Conservation (phyloP, 306 rosid species). For the Fragaria nilgerrensis region DNA sequence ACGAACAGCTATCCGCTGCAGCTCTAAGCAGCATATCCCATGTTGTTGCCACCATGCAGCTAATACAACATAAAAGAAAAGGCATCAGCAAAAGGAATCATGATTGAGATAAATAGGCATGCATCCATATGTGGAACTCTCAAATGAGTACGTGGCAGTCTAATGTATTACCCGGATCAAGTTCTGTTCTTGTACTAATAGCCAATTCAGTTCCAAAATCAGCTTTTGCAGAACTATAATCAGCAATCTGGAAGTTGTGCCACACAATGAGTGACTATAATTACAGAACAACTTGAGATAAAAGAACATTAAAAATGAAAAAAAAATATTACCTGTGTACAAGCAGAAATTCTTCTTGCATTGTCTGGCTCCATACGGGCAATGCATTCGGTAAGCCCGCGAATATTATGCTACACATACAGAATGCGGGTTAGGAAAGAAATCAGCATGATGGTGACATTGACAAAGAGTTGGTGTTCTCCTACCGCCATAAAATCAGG, state of each 20-base stretch:
- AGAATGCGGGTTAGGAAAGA: constrained; percentile 36
- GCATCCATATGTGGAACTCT: constrained; percentile 10
- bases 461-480: constrained; percentile 25
- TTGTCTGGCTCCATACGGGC: constrained; percentile 80
- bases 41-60: constrained; percentile 99
- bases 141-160: constrained; percentile 16
- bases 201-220: constrained; percentile 99
- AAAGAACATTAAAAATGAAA: constrained; percentile 17
- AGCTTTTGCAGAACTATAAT: constrained; percentile 75
- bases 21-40: constrained; percentile 91
- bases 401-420: constrained; percentile 66
- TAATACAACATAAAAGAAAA: constrained; percentile 31
- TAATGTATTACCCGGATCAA: constrained; percentile 72
- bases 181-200: constrained; percentile 87
- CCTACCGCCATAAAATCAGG: constrained; percentile 81
- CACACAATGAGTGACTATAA: constrained; percentile 20
- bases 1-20: constrained; percentile 87
- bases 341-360: constrained; percentile 74
- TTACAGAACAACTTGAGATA: constrained; percentile 9
- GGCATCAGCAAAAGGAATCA: constrained; percentile 16
- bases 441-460: constrained; percentile 20
- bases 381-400: constrained; percentile 88
- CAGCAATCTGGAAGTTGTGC: constrained; percentile 56
- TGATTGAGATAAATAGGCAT: constrained; percentile 6
- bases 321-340: constrained; percentile 62